These are phyloP conservation scores for Pontederia paniculata DNA, from an alignment of 176 grass and related monocot genomes.

Conservation along the genomic window DNA sequence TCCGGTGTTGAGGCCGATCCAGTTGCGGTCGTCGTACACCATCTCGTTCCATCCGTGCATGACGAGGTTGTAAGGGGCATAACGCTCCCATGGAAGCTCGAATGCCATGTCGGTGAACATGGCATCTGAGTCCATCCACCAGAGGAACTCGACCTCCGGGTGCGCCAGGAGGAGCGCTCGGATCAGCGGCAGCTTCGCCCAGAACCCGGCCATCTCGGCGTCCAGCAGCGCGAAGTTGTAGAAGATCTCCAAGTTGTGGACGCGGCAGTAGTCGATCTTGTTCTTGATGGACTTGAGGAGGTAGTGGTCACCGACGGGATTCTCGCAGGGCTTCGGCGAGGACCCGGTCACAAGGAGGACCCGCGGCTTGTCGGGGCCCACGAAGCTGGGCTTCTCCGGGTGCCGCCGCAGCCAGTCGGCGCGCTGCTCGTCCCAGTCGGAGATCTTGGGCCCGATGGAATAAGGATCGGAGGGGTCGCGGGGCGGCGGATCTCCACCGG, in stretches of 20 bases:
- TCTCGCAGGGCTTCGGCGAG: constrained; percentile 96
- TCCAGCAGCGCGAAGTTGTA: constrained; percentile 97
- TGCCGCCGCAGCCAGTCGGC: constrained; percentile 57
- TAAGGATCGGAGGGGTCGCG: constrained; percentile 55
- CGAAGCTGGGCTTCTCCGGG: constrained; percentile 61
- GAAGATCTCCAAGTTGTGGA: constrained; percentile 92
- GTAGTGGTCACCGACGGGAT: constrained; percentile 96
- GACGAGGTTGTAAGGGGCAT: constrained; percentile 62
- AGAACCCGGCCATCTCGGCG: constrained; percentile 84
- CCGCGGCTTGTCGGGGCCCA: constrained; percentile 67
- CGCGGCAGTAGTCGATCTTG: constrained; percentile 99
- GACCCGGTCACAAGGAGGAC: constrained; percentile 85
- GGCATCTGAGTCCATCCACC: constrained; percentile 99
- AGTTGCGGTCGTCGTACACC: constrained; percentile 96
- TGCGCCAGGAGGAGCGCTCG: constrained; percentile 80
- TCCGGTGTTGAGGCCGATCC: constrained; percentile 97
- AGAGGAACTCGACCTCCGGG: constrained; percentile 90
- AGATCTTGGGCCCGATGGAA: constrained; percentile 78
- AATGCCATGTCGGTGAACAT: constrained; percentile 98
- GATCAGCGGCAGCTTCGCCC: constrained; percentile 89
- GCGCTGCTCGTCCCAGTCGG: constrained; percentile 87
- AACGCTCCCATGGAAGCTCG: constrained; percentile 90
- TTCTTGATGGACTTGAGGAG: constrained; percentile 98
- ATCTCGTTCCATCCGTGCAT: constrained; percentile 95
- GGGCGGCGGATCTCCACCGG: constrained; percentile 52